Evolutionary conservation across 768 basidiomycete species (phyloP).

Genomic region (Leccinum fibrillosum): DNA sequence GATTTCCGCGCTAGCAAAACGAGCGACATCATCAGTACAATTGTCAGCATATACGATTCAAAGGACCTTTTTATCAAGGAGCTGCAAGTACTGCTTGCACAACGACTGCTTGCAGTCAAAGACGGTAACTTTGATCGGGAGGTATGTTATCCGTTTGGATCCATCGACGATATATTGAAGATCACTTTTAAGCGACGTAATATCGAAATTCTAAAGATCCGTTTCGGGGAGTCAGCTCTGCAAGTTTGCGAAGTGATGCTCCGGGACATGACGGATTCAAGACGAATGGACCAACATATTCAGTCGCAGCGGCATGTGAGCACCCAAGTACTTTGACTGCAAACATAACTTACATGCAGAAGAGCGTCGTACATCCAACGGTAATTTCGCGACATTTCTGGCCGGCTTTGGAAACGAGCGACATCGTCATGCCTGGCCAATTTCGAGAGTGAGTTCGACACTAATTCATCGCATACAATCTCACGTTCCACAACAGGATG

Average conservation of each 20-base stretch:
- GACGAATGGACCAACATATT: constrained; percentile 83
- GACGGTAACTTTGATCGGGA: constrained; percentile 77
- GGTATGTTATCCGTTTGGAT: constrained; percentile 30
- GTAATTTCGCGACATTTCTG: constrained; percentile 95
- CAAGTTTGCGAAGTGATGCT: constrained; percentile 99
- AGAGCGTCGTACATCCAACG: constrained; percentile 80
- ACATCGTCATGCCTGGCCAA: constrained; percentile 80
- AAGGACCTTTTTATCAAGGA: constrained; percentile 96
- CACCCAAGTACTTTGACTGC: neutral
- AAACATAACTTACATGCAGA: constrained; percentile 6
- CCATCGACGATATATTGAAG: constrained; percentile 1
- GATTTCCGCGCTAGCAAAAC: constrained; percentile 91
- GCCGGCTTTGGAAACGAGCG: constrained; percentile 77
- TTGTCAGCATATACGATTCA: constrained; percentile 97
- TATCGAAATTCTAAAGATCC: constrained; percentile 90
- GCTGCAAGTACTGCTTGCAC: constrained; percentile 87
- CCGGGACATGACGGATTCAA: constrained; percentile 94
- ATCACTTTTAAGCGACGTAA: constrained; percentile 65
- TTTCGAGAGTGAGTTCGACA: constrained; percentile 60
- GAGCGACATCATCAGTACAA: constrained; percentile 91
- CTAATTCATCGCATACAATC: neutral
- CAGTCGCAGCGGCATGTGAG: constrained; percentile 69
- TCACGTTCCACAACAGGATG: constrained; percentile 41
- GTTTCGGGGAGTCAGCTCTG: constrained; percentile 90
- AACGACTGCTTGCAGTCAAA: constrained; percentile 73